These are phyloP conservation scores for Leishmania mexicana DNA, from an alignment of 208 protist species.

Conservation along the genomic window DNA sequence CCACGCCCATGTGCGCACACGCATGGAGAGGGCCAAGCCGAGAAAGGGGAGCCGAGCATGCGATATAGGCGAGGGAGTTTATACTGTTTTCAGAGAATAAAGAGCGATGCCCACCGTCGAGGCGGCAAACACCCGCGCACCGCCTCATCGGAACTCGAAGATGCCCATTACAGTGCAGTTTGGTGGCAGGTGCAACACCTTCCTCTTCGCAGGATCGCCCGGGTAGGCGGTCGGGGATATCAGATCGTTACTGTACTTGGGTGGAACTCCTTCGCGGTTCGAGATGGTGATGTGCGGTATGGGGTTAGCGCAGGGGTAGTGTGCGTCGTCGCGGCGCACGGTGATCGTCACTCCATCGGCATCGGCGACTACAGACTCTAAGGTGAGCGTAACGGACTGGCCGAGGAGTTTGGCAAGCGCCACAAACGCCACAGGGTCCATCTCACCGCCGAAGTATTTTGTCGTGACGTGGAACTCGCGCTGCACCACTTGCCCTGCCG, in stretches of 20 bases:
- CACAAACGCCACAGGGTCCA: conserved; percentile 39
- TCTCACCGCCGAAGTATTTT: conserved; percentile 46
- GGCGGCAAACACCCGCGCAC: not conserved
- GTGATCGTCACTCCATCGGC: conserved; percentile 39
- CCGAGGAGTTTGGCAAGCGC: conserved; percentile 32
- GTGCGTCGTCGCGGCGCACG: conserved; percentile 29
- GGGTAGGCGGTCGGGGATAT: conserved; percentile 26
- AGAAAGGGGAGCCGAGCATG: not conserved
- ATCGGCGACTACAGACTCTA: conserved; percentile 45
- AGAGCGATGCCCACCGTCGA: not conserved
- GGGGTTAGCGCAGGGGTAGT: conserved; percentile 50
- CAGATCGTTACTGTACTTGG: conserved; percentile 72
- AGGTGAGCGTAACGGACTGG: conserved; percentile 36
- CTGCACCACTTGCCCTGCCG: conserved; percentile 31
- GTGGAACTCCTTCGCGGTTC: conserved; percentile 43
- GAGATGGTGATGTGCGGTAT: conserved; percentile 64
- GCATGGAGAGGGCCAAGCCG: not conserved
- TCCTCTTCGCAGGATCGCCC: conserved; percentile 13
- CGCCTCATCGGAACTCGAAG: conserved; percentile 30
- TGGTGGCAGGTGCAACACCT: conserved; percentile 14
- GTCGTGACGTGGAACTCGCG: conserved; percentile 42
- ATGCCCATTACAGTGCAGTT: conserved; percentile 22
- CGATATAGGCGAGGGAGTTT: not conserved
- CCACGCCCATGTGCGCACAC: not conserved
- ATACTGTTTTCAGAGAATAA: not conserved